Evolutionary conservation across 371 early-diverging fungal genomes (phyloP).

Genomic region (Apophysomyces trapeziformis): DNA sequence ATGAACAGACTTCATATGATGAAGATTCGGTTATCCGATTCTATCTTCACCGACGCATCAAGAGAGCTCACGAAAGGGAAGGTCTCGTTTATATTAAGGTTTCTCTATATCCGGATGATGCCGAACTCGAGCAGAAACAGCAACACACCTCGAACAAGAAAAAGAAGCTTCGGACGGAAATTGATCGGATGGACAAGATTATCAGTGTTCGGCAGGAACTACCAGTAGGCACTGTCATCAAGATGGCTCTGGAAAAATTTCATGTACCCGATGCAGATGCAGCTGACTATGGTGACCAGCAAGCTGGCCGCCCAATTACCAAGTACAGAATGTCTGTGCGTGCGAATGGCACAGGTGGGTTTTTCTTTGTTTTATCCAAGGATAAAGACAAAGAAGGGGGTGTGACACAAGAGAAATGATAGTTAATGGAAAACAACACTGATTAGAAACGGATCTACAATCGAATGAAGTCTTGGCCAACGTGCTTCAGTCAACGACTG

Average conservation of each 20-base stretch:
- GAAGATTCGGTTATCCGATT: slow-evolving; percentile 51
- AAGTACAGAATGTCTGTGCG: slow-evolving; percentile 47
- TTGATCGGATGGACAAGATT: slow-evolving; percentile 57
- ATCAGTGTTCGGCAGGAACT: slow-evolving; percentile 43
- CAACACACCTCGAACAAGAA: slow-evolving; percentile 27
- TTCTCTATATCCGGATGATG: slow-evolving; percentile 45
- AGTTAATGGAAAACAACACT: not conserved
- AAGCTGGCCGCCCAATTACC: slow-evolving; percentile 16
- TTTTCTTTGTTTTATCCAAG: slow-evolving; percentile 4
- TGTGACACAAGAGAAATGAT: not conserved
- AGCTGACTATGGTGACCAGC: slow-evolving; percentile 22
- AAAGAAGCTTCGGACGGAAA: slow-evolving; percentile 27
- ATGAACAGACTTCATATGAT: slow-evolving; percentile 46
- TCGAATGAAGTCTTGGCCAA: slow-evolving; percentile 43
- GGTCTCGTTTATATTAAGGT: slow-evolving; percentile 49
- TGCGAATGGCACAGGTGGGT: slow-evolving; percentile 35
- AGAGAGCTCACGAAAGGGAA: slow-evolving; percentile 42
- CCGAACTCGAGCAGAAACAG: not conserved
- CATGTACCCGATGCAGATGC: slow-evolving; percentile 49
- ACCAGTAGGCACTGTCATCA: slow-evolving; percentile 42
- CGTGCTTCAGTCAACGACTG: slow-evolving; percentile 32
- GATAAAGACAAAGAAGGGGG: not conserved
- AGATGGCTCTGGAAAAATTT: slow-evolving; percentile 49
- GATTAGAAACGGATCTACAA: slow-evolving; percentile 39
- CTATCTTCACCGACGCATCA: slow-evolving; percentile 50